phyloP scores from a whole-genome alignment of 768 basidiomycete genomes.

The Termitomyces sp. region DNA sequence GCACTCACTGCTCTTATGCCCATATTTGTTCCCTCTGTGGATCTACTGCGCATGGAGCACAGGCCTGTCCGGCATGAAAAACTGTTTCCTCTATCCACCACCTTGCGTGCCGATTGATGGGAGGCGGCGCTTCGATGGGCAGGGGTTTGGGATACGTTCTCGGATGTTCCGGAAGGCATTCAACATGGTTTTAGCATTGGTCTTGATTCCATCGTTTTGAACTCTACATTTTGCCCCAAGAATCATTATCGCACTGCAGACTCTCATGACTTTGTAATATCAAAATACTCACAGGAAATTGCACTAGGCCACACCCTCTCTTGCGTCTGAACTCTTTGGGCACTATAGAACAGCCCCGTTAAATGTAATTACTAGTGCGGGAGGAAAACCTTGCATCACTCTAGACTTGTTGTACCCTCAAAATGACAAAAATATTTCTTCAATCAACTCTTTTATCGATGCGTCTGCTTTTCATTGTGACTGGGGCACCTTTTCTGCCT shows the following conservation, averaged over 20 bases:
- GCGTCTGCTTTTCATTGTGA: slow-evolving; percentile 10
- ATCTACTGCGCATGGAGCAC: slow-evolving; percentile 4
- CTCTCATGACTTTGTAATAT: slow-evolving; percentile 8
- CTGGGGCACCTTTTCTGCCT: slow-evolving; percentile 29
- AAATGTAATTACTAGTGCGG: slow-evolving; percentile 19
- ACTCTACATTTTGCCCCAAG: slow-evolving; percentile 6
- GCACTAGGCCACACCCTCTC: slow-evolving; percentile 2
- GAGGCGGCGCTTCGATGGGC: neutral
- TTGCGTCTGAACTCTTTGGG: slow-evolving; percentile 14
- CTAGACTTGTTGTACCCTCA: slow-evolving; percentile 22
- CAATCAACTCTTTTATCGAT: neutral
- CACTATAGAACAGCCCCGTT: slow-evolving; percentile 25
- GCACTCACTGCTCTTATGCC: neutral
- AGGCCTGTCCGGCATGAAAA: slow-evolving; percentile 1
- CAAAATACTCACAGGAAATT: slow-evolving; percentile 14
- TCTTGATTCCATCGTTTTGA: slow-evolving; percentile 1
- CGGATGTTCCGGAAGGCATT: slow-evolving; percentile 14
- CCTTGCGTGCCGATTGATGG: neutral
- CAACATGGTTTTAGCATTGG: slow-evolving; percentile 17
- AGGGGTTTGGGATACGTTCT: slow-evolving; percentile 7
- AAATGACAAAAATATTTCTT: neutral
- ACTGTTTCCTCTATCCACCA: slow-evolving; percentile 15
- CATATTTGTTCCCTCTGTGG: slow-evolving; percentile 17
- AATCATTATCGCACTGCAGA: slow-evolving; percentile 13
- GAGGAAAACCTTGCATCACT: slow-evolving; percentile 18